Evolutionary conservation across 345 rosid species (phyloP).

Genomic region (Angophora floribunda): DNA sequence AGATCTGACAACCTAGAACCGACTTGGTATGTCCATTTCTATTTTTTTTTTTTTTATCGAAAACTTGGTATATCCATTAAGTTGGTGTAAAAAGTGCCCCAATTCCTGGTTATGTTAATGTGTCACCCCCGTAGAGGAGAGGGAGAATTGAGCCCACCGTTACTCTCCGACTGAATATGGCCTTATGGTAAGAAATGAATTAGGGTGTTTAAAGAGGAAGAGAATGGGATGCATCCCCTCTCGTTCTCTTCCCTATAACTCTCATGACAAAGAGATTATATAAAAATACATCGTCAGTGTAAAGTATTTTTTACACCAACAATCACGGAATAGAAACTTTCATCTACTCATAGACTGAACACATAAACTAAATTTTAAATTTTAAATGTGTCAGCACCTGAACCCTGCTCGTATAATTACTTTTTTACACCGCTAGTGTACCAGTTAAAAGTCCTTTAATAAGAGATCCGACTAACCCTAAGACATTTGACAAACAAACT

Average conservation of each 20-base stretch:
- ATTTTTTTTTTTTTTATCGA: no score
- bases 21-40: not conserved
- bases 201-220: not conserved
- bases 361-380: not conserved
- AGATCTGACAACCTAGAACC: not conserved
- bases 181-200: not conserved
- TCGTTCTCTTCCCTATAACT: not conserved
- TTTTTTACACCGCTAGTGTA: not conserved
- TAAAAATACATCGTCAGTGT: not conserved
- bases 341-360: not conserved
- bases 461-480: not conserved
- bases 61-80: not conserved
- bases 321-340: not conserved
- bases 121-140: not conserved
- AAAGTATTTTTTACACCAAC: not conserved
- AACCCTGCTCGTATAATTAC: not conserved
- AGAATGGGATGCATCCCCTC: not conserved
- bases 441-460: not conserved
- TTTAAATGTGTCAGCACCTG: not conserved
- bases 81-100: not conserved
- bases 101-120: not conserved
- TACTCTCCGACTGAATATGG: not conserved
- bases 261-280: not conserved
- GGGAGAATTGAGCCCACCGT: not conserved
- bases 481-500: not conserved